Conservation (phyloP, 768 basidiomycete genomes). For the Calocybe indica region DNA sequence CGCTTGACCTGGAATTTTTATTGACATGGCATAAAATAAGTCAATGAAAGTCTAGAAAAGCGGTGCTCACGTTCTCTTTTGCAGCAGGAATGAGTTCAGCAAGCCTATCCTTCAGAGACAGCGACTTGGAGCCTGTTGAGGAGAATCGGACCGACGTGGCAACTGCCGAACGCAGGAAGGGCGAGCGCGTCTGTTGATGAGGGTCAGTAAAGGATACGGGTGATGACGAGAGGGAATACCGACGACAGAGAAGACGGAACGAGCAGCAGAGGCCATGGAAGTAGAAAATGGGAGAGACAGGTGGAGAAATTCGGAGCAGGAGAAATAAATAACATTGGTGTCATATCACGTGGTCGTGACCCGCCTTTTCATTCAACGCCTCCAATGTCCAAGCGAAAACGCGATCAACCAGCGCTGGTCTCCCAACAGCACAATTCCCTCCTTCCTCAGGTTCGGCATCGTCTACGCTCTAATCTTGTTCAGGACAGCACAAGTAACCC, state of each 20-base stretch:
- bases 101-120: constrained; percentile 87
- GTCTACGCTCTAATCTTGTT: constrained; percentile 4
- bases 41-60: neutral
- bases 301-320: constrained; percentile 11
- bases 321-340: constrained; percentile 12
- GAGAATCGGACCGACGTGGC: constrained; percentile 49
- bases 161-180: constrained; percentile 34
- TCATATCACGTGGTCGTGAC: constrained; percentile 16
- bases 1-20: constrained; percentile 59
- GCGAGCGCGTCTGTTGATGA: constrained; percentile 41
- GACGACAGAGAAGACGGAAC: constrained; percentile 32
- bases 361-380: neutral
- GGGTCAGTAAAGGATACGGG: constrained; percentile 1
- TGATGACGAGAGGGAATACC: constrained; percentile 12
- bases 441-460: neutral
- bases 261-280: constrained; percentile 37
- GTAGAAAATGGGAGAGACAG: constrained; percentile 12
- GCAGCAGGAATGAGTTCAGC: constrained; percentile 91
- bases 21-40: constrained; percentile 5
- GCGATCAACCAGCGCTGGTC: neutral
- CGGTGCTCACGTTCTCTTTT: constrained; percentile 54
- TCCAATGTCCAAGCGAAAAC: constrained; percentile 1
- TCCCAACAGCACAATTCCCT: too few relatives aligned
- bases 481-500: constrained; percentile 30
- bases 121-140: constrained; percentile 59